Evolutionary conservation across 352 stramenopile species (phyloP), one percentile per base, ranked within the genome.

Genomic region (Pythium brachiatum): DNA sequence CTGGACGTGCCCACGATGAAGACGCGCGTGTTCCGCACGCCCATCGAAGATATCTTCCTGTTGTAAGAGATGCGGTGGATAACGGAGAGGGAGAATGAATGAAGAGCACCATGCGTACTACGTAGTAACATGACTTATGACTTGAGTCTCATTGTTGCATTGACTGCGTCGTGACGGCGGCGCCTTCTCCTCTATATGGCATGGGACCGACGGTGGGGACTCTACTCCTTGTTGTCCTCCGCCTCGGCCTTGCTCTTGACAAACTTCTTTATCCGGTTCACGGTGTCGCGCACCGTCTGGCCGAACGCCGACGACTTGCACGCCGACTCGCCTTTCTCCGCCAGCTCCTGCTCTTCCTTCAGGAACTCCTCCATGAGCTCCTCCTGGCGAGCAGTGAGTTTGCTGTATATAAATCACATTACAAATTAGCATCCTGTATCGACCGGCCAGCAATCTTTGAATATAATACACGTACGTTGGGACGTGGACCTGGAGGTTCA

Each of bases 321-420:
- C 54, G 83, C 73, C 31, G 78, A 86, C 50, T 91, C 81, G 55
- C 86, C 85, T 64, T 81, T 86, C 52, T 82, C 77, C 16, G 64
- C 76, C 16, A 84, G 78, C 47, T 83, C 72, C 47, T 90, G 60
- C 68, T 96, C 88, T 68, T 95, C 87, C 60, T 97, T 89, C 52
- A 97, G 73, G 58, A 99, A 99, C 64, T 98, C 92, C 66, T 97
- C 56, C 76, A 99, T 91, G 18, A 99, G 76, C 62, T 99, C 91
- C 70, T 97, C 82, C 81, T 99, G 97, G 55, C 90, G 79, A n/a
- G 73, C 62, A 12, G 90, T 98, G 52, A 99, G 82, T 56, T 89
- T 92, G 53, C 82, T 94, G 47, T 12, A 36, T 23, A 34, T 31
- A 29, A 26, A 20, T 41, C 34, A 47, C 34, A 25, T 47, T 4